A percentile compares a stretch with the other conserved stretches of the same genome.
Evolutionary conservation across 1,284 basidiomycete genomes (phyloP).

Genomic region (Hypsizygus ulmarius): DNA sequence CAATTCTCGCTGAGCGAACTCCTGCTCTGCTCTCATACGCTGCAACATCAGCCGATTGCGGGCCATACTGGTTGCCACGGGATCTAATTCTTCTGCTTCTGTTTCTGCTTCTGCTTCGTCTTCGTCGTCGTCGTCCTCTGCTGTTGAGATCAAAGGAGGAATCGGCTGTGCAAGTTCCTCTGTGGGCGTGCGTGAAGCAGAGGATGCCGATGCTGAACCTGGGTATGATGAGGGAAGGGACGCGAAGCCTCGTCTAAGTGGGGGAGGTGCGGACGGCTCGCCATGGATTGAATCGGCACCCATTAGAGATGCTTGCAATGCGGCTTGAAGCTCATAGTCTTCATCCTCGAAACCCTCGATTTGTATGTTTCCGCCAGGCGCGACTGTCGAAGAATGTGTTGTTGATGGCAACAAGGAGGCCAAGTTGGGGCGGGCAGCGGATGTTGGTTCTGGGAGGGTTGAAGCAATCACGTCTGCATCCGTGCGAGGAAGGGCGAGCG

Average conservation of each 20-base stretch:
- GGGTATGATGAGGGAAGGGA: conserved; percentile 16
- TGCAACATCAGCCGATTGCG: conserved; percentile 62
- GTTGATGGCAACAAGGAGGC: conserved; percentile 11
- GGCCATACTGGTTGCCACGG: conserved; percentile 64
- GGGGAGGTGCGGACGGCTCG: conserved; percentile 22
- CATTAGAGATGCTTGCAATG: conserved; percentile 74
- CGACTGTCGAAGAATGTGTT: conserved; percentile 2
- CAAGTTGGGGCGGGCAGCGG: conserved; percentile 25
- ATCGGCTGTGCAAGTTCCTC: conserved; percentile 3
- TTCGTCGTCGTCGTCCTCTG: conserved; percentile 7
- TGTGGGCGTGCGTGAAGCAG: conserved; percentile 20
- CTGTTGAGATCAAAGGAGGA: conserved; percentile 12
- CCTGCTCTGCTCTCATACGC: conserved; percentile 67
- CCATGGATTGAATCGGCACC: conserved; percentile 16
- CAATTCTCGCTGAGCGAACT: conserved; percentile 60
- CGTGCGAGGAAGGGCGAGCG: conserved; percentile 54
- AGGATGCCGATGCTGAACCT: conserved; percentile 13
- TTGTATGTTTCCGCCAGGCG: conserved; percentile 15
- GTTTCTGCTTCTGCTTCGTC: not conserved
- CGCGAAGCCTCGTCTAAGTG: conserved; percentile 20
- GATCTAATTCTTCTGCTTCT: conserved; percentile 40
- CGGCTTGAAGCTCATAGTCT: conserved; percentile 84
- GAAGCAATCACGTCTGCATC: conserved; percentile 66
- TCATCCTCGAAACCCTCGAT: conserved; percentile 68
- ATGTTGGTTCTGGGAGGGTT: conserved; percentile 51